Conservation (phyloP, 768 basidiomycete species). For the Auricularia sp. region DNA sequence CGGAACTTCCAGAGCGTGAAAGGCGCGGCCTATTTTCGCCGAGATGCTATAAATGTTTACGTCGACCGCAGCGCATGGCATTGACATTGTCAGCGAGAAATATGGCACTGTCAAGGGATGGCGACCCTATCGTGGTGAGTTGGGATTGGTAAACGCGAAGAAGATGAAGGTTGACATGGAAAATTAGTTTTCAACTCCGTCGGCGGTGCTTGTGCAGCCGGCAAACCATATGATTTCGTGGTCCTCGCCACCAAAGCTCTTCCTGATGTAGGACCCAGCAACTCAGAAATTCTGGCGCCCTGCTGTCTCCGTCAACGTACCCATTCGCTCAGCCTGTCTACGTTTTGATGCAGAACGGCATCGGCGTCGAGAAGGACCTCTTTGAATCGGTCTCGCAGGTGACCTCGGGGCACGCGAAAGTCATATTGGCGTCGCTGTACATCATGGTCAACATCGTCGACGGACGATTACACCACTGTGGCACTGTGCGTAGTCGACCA, state of each 20-base stretch:
- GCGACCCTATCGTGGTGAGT: slow-evolving; percentile 55
- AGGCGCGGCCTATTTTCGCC: slow-evolving; percentile 20
- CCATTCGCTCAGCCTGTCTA: slow-evolving; percentile 49
- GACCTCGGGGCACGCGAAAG: slow-evolving; percentile 34
- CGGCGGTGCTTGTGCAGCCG: slow-evolving; percentile 38
- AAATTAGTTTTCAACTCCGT: slow-evolving; percentile 46
- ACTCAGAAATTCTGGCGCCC: slow-evolving; percentile 45
- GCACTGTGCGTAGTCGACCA: slow-evolving; percentile 19
- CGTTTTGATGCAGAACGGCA: slow-evolving; percentile 60
- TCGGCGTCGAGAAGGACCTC: slow-evolving; percentile 58
- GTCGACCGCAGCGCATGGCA: slow-evolving; percentile 33
- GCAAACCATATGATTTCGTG: slow-evolving; percentile 52
- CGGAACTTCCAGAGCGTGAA: slow-evolving; percentile 52
- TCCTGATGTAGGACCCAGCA: slow-evolving; percentile 47
- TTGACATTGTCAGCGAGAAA: slow-evolving; percentile 46
- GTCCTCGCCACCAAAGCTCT: slow-evolving; percentile 61
- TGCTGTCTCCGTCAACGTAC: slow-evolving; percentile 29
- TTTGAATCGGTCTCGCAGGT: slow-evolving; percentile 40
- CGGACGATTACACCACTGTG: slow-evolving; percentile 30
- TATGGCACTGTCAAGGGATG: slow-evolving; percentile 49
- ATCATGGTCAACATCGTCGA: slow-evolving; percentile 37
- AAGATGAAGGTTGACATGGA: slow-evolving; percentile 1
- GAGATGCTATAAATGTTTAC: background rate
- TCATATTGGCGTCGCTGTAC: slow-evolving; percentile 46
- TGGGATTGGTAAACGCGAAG: background rate